Base-by-base conservation (phyloP, 2,329 filamentous ascomycete genomes). In the Chaetomiaceae sp. region DNA sequence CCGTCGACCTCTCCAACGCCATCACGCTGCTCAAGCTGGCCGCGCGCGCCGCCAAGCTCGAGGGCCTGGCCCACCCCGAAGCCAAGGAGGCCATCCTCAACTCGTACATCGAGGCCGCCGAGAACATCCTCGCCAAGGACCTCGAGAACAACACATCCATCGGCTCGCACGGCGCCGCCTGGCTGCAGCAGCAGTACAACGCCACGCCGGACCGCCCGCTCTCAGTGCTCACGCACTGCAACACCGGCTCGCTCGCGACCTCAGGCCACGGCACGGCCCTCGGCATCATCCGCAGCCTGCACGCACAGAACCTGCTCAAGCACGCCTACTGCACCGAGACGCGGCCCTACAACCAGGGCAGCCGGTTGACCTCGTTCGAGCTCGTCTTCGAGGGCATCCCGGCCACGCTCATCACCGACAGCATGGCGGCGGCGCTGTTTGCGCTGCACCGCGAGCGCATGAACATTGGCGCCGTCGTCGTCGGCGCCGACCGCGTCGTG, bases 241-340 rank as follows among this genome's bases (percentile, higher is more conserved):
- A 99, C 71, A 99, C 94, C 20, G 94, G 94, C 25, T 96, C 92
- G 19, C 84, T 99, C 31, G 94, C 94, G 23, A 99, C 94, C 1
- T 95, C 94, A 15, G 94, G 94, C n/a, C 95, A 97, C 67, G 94
- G 94, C 47, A 99, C 94, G 11, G 94, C 94, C 0, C 78, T 99
- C 3, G 94, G 94, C 20, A 94, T 99, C 47, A 91, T 99, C 62
- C 88, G 94, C 53, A 89, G 88, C 4, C 77, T 99, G 5, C 82
- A 89, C 65, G 72, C 81, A 12, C 77, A 77, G 52, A 76, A 78
- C 5, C 76, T 82, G 6, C 79, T 99, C 22, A 78, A 84, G 58
- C 91, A 91, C 66, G 92, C 91, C 36, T 99, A 90, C 75, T 99
- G 92, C 75, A 96, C 92, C 45, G 94, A 99, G 74, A 99, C 94